phyloP scores from a whole-genome alignment of 352 stramenopile genomes.

The Globisporangium ultimum region DNA sequence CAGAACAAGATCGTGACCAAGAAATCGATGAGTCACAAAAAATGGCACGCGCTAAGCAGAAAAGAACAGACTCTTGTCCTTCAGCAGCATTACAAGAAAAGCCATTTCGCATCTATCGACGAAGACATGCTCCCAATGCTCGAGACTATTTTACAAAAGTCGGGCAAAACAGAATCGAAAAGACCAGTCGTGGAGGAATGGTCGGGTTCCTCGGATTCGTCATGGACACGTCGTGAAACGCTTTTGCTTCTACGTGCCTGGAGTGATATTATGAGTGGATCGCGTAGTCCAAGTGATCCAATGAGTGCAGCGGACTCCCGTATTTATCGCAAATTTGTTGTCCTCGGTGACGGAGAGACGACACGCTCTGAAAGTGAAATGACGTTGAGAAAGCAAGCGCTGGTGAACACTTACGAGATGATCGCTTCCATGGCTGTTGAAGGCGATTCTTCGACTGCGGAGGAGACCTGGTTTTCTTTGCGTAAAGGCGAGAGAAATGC shows the following conservation, averaged over 20 bases:
- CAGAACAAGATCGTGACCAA: conserved; percentile 5
- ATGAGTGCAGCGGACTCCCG: neutral
- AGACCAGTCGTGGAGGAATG: neutral
- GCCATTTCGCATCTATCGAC: conserved; percentile 13
- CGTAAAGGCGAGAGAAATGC: conserved; percentile 6
- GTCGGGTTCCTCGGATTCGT: neutral
- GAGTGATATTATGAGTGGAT: too few relatives aligned
- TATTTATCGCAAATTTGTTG: conserved; percentile 10
- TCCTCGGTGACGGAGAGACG: conserved; percentile 10
- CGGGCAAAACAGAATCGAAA: conserved; percentile 6
- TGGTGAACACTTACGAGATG: conserved; percentile 9
- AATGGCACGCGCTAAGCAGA: conserved; percentile 13
- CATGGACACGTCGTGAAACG: too few relatives aligned
- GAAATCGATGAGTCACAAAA: neutral
- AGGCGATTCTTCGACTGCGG: neutral
- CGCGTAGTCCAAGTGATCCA: too few relatives aligned
- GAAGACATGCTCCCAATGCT: conserved; percentile 14
- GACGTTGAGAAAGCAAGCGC: neutral
- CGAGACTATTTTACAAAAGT: conserved; percentile 10
- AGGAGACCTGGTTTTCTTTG: conserved; percentile 13
- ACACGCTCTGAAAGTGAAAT: conserved; percentile 2
- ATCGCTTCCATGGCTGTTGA: neutral
- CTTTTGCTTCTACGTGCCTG: too few relatives aligned
- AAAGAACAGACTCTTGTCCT: conserved; percentile 10
- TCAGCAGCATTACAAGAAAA: conserved; percentile 16